phyloP scores from a whole-genome alignment of 768 basidiomycete species.

The Agaricus sinodeliciosus region DNA sequence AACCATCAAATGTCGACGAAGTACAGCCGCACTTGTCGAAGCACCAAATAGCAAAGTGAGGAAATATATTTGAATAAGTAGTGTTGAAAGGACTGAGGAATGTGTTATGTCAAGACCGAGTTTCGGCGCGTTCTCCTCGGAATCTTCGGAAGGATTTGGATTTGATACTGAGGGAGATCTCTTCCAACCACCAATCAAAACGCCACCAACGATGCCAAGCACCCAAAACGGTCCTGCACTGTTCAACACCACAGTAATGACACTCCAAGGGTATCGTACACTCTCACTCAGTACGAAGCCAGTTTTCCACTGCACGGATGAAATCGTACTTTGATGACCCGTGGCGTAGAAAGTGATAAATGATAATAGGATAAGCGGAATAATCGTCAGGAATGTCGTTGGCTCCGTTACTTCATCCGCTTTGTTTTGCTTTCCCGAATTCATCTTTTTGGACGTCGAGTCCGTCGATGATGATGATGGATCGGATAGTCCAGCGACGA shows the following conservation, averaged over 20 bases:
- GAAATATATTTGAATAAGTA: slow-evolving; percentile 71
- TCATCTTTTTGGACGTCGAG: neutral
- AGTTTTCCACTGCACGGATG: slow-evolving; percentile 92
- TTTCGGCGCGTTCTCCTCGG: neutral
- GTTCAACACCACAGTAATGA: slow-evolving; percentile 69
- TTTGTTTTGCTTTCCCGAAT: neutral
- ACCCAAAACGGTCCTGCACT: slow-evolving; percentile 70
- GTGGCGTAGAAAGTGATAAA: slow-evolving; percentile 78
- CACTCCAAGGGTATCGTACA: slow-evolving; percentile 67
- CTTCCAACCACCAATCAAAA: slow-evolving; percentile 81
- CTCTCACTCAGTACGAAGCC: slow-evolving; percentile 77
- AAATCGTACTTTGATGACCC: slow-evolving; percentile 86
- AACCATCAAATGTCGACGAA: slow-evolving; percentile 89
- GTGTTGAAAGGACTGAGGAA: slow-evolving; percentile 43
- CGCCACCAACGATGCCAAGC: slow-evolving; percentile 33
- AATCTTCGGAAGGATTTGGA: neutral
- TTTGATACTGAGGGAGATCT: slow-evolving; percentile 38
- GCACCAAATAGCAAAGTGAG: slow-evolving; percentile 57
- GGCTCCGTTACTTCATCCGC: slow-evolving; percentile 20
- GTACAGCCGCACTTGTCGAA: slow-evolving; percentile 64
- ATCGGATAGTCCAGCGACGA: slow-evolving; percentile 16
- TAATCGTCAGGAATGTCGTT: neutral
- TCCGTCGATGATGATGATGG: too few relatives aligned
- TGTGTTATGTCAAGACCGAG: slow-evolving; percentile 27
- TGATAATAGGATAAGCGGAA: slow-evolving; percentile 68